Percentiles rank a stretch among this genome's conserved stretches.
Conservation (phyloP, 192 early-diverging fungal genomes). For the Entomortierella parvispora region DNA sequence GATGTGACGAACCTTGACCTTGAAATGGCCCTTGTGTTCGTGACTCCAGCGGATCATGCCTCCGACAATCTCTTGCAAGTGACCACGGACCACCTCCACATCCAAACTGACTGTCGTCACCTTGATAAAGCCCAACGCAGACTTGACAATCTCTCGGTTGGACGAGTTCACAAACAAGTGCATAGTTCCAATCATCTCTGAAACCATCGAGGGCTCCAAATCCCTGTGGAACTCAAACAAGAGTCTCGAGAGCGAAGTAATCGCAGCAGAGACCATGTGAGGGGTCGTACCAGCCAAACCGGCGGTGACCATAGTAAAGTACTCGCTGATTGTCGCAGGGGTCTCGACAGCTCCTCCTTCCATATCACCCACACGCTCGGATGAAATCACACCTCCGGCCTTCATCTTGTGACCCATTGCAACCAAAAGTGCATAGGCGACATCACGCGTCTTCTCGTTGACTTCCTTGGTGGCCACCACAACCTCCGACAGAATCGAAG, state of each 20-base stretch:
- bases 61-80: slow-evolving; percentile 77
- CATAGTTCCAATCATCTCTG: slow-evolving; percentile 83
- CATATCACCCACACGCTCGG: slow-evolving; percentile 58
- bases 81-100: slow-evolving; percentile 72
- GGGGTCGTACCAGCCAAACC: slow-evolving; percentile 92
- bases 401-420: slow-evolving; percentile 93
- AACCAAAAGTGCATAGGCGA: slow-evolving; percentile 87
- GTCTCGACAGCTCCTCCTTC: slow-evolving; percentile 31
- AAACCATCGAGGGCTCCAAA: slow-evolving; percentile 68
- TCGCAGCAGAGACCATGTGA: slow-evolving; percentile 92
- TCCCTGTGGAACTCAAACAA: slow-evolving; percentile 92
- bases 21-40: slow-evolving; percentile 90
- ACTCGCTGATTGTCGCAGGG: slow-evolving; percentile 77
- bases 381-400: slow-evolving; percentile 63
- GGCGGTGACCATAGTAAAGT: slow-evolving; percentile 92
- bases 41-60: slow-evolving; percentile 85
- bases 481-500: slow-evolving; percentile 88
- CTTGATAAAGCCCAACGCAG: slow-evolving; percentile 94
- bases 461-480: slow-evolving; percentile 95
- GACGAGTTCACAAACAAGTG: slow-evolving; percentile 81
- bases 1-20: slow-evolving; percentile 90
- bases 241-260: slow-evolving; percentile 84
- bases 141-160: slow-evolving; percentile 92
- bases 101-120: slow-evolving; percentile 84
- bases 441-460: slow-evolving; percentile 85